phyloP scores from a whole-genome alignment of 768 basidiomycete species.

The Lactarius quietus region DNA sequence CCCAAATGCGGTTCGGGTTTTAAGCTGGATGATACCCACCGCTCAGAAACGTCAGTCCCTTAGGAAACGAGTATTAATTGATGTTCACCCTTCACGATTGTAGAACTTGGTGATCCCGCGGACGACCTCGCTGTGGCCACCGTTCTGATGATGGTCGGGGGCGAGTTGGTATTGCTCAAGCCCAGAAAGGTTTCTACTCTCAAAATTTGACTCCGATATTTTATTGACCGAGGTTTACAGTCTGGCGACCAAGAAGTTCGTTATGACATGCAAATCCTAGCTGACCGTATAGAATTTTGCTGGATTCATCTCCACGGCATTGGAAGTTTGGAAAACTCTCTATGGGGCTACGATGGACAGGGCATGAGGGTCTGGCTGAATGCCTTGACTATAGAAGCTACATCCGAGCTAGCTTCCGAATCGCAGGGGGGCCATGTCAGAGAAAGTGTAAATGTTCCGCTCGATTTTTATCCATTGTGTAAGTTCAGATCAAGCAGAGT shows the following conservation, averaged over 20 bases:
- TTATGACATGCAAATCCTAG: constrained; percentile 96
- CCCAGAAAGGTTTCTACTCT: constrained; percentile 67
- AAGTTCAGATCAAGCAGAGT: constrained; percentile 28
- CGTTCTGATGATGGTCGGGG: constrained; percentile 93
- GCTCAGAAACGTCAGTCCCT: constrained; percentile 80
- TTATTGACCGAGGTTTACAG: constrained; percentile 37
- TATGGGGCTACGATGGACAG: constrained; percentile 95
- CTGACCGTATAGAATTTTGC: constrained; percentile 96
- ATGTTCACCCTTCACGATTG: constrained; percentile 17
- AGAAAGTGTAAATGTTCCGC: constrained; percentile 87
- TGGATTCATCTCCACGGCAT: constrained; percentile 98
- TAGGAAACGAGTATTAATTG: constrained; percentile 2
- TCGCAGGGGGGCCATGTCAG: constrained; percentile 57
- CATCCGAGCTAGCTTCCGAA: constrained; percentile 33
- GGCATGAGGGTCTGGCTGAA: constrained; percentile 94
- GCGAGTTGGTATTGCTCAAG: constrained; percentile 82
- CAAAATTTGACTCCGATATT: neutral
- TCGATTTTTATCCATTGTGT: constrained; percentile 98
- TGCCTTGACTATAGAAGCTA: constrained; percentile 81
- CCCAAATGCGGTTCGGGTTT: constrained; percentile 77
- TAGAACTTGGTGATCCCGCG: constrained; percentile 91
- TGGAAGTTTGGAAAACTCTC: constrained; percentile 88
- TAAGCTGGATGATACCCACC: constrained; percentile 96
- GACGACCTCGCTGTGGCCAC: constrained; percentile 93
- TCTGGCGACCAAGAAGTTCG: constrained; percentile 84